phyloP scores from a whole-genome alignment of 129 eudicot species.

The Tagetes erecta region DNA sequence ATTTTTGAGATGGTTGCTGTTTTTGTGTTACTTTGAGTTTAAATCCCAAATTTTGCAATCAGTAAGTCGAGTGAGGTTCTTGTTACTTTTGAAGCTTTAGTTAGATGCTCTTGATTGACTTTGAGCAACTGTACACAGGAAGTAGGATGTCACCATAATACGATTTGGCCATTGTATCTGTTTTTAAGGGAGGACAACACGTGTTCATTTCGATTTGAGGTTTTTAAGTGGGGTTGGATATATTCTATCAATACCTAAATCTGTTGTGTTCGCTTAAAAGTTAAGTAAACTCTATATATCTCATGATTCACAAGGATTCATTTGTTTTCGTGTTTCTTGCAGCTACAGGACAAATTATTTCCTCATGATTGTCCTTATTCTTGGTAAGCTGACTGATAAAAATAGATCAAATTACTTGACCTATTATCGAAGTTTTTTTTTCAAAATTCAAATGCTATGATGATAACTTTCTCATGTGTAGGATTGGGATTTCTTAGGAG shows the following conservation, averaged over 20 bases:
- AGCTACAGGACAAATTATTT: constrained; percentile 97
- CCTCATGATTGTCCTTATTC: constrained; percentile 75
- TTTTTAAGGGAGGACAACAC: neutral
- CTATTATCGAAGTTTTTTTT: neutral
- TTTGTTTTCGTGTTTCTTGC: constrained; percentile 37
- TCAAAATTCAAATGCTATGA: neutral
- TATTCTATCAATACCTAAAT: neutral
- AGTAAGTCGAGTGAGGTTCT: neutral
- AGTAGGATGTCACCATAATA: neutral
- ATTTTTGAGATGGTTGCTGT: neutral
- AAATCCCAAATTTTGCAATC: constrained; percentile 12
- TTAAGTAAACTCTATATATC: neutral
- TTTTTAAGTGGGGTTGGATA: constrained; percentile 2
- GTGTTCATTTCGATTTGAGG: constrained; percentile 7
- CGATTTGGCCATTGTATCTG: neutral
- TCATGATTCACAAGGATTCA: neutral
- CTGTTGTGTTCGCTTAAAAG: neutral
- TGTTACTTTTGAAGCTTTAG: constrained; percentile 12
- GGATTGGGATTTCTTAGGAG: constrained; percentile 93
- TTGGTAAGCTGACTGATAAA: constrained; percentile 54
- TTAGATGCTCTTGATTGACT: neutral
- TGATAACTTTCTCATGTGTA: constrained; percentile 33
- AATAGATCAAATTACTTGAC: constrained; percentile 5
- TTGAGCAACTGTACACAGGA: neutral
- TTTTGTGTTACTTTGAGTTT: neutral